A percentile compares a stretch with the other conserved stretches of the same genome.
These are phyloP conservation scores for Magnusiomyces paraingens DNA, from an alignment of 1,139 yeast genomes.

Conservation along the genomic window DNA sequence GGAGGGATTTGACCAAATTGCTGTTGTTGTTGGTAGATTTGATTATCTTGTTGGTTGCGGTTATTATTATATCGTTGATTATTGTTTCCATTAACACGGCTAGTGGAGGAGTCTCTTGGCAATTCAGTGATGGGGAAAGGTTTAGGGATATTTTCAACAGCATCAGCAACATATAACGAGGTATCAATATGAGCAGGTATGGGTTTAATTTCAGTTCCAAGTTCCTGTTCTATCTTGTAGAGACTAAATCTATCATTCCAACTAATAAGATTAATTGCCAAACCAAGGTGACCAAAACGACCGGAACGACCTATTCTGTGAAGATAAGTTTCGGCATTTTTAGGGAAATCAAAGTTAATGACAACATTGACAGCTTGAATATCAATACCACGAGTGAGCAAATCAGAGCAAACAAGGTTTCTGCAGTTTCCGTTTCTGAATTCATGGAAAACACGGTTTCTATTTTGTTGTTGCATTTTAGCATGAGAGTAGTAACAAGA, in stretches of 20 bases:
- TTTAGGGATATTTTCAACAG: conserved; percentile 69
- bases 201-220: conserved; percentile 96
- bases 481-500: conserved; percentile 98
- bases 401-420: conserved; percentile 92
- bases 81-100: conserved; percentile 16
- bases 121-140: conserved; percentile 74
- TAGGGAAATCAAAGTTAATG: conserved; percentile 96
- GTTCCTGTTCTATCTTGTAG: conserved; percentile 93
- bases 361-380: conserved; percentile 98
- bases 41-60: conserved; percentile 22
- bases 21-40: conserved; percentile 19
- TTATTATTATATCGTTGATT: conserved; percentile 10
- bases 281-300: conserved; percentile 96
- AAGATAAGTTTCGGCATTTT: conserved; percentile 92
- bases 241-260: conserved; percentile 95
- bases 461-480: conserved; percentile 93
- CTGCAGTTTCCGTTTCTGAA: conserved; percentile 98
- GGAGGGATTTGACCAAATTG: background rate
- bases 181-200: conserved; percentile 89
- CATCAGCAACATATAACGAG: conserved; percentile 80
- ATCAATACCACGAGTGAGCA: conserved; percentile 97
- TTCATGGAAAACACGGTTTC: conserved; percentile 97
- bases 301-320: conserved; percentile 99
- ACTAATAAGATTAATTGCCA: conserved; percentile 92
- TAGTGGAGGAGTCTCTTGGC: conserved; percentile 37